Evolutionary conservation across 805 yeast species (phyloP), one percentile per base, ranked within the genome.

Genomic region (Saccharomycopsis javanensis): DNA sequence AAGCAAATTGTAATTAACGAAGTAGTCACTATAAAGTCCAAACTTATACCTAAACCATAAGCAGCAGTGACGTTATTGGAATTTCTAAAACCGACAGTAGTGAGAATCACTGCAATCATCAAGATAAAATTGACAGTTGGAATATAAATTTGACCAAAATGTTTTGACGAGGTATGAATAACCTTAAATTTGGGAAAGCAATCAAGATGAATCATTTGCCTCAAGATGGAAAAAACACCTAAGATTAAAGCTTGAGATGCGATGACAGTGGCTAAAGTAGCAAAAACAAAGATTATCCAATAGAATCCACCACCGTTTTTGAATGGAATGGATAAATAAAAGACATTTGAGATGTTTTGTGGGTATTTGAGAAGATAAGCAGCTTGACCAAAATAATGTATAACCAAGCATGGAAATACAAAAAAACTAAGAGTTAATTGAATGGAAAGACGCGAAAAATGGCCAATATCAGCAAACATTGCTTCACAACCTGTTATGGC

Each of bases 401-500:
- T 63, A 63, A 79, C 71, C 62, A 81, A 67, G 42, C 77, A 71
- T 15, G 83, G 80, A 61, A 78, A 80, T n/a, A 79, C 82, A 57
- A 79, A 70, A 3, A 62, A 60, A 1, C 73, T 57, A 50, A 79
- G 66, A 7, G 83, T 73, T 10, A 80, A 55, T 60, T 79, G 81
- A 51, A 79, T 71, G 0, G 85, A 77, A 4, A 70, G 61, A 27
- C 71, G 70, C 2, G 82, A 80, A 63, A 80, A 79, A 63, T 79
- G 83, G 3, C 84, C 81, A 54, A 80, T 71, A 66, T 81, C 85
- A 1, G 85, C 83, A 68, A 81, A 82, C 81, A 81, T 77, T 5
- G 85, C 84, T 61, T 81, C 86, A 3, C 79, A 71, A 33, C 86
- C 86, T 0, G 86, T 80, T 27, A 81, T 67, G 1, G 81, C 70